A percentile compares a stretch with the other conserved stretches of the same genome.
Evolutionary conservation across 2,329 filamentous ascomycete species (phyloP).

Genomic region (Aspergillus terreus): DNA sequence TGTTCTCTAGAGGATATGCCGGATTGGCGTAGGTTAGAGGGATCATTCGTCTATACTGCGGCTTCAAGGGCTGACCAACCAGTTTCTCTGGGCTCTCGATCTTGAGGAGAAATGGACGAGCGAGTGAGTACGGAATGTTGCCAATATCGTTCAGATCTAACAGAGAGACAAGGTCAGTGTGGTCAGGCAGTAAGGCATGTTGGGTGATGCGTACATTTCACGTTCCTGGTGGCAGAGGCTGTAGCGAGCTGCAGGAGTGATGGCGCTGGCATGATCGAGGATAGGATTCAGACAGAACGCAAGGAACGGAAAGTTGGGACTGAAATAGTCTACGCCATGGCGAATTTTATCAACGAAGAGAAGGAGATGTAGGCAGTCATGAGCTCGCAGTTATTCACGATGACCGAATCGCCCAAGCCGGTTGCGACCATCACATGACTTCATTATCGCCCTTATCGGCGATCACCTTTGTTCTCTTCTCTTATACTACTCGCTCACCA

Average conservation of each 20-base stretch:
- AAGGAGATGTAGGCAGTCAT: conserved; percentile 1
- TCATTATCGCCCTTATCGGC: conserved; percentile 3
- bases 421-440: conserved; percentile 20
- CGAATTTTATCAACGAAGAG: background rate
- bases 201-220: conserved; percentile 27
- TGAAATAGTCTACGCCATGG: conserved; percentile 13
- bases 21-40: background rate
- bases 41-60: too few relatives aligned
- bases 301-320: conserved; percentile 13
- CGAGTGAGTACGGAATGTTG: conserved; percentile 63
- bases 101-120: conserved; percentile 65
- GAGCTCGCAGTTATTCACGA: background rate
- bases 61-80: conserved; percentile 34
- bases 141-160: conserved; percentile 66
- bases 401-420: background rate
- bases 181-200: background rate
- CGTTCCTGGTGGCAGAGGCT: conserved; percentile 33
- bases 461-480: too few relatives aligned
- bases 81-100: conserved; percentile 73
- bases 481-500: background rate
- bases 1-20: conserved; percentile 35
- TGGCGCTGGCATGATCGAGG: conserved; percentile 29
- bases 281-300: conserved; percentile 10
- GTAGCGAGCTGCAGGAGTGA: conserved; percentile 35
- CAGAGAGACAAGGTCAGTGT: background rate